Evolutionary conservation across 2,329 filamentous ascomycete species (phyloP).

Genomic region (Monilinia vaccinii-corymbosi): DNA sequence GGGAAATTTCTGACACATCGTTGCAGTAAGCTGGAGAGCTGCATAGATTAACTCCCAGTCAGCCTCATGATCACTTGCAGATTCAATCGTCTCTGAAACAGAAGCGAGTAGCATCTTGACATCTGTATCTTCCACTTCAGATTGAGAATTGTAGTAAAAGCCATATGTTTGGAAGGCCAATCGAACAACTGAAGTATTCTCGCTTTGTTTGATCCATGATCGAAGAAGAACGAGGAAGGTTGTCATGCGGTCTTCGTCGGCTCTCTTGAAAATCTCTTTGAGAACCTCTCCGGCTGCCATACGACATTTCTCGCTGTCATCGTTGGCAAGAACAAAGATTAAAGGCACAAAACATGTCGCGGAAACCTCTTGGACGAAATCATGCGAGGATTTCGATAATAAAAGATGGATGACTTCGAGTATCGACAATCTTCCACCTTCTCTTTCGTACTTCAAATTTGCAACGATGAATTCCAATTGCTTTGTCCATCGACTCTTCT

Average conservation of each 20-base stretch:
- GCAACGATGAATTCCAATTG: constrained; percentile 82
- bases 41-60: constrained; percentile 69
- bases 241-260: constrained; percentile 61
- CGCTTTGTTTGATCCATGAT: constrained; percentile 66
- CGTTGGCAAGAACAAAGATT: constrained; percentile 77
- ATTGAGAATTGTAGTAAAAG: constrained; percentile 68
- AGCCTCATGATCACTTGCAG: constrained; percentile 42
- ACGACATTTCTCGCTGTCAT: constrained; percentile 78
- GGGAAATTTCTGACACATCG: constrained; percentile 59
- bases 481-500: constrained; percentile 78
- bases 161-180: constrained; percentile 74
- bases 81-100: constrained; percentile 42
- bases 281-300: constrained; percentile 72
- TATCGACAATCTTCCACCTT: constrained; percentile 81
- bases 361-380: constrained; percentile 73
- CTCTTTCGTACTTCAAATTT: constrained; percentile 83
- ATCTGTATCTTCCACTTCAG: constrained; percentile 51
- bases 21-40: constrained; percentile 58
- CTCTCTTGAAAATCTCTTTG: constrained; percentile 69
- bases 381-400: constrained; percentile 74
- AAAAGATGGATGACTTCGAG: constrained; percentile 86
- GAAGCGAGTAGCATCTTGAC: constrained; percentile 40
- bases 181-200: constrained; percentile 60
- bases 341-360: constrained; percentile 78
- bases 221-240: constrained; percentile 64